These are phyloP conservation scores for Sarocladium brachiariae DNA, from an alignment of 2,329 filamentous ascomycete genomes.

Conservation along the genomic window DNA sequence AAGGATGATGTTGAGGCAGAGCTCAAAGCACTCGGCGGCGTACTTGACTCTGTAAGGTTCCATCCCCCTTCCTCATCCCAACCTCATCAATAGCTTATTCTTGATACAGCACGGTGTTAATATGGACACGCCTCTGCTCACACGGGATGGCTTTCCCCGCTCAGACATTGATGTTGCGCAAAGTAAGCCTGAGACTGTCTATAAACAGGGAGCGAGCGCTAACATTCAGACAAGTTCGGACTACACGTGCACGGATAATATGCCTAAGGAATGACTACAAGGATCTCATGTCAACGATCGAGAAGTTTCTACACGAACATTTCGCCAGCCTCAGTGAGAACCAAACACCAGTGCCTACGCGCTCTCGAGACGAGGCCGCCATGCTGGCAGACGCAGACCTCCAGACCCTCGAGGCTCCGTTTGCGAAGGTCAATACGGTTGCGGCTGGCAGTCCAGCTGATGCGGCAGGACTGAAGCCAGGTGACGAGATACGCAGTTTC, in stretches of 20 bases:
- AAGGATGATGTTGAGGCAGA: conserved; percentile 84
- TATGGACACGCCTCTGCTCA: conserved; percentile 85
- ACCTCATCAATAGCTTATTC: not conserved
- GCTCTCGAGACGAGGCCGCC: conserved; percentile 16
- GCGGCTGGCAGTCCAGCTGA: conserved; percentile 73
- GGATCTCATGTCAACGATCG: conserved; percentile 73
- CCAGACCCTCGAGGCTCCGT: conserved; percentile 34
- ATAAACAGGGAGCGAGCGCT: not conserved
- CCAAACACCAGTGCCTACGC: conserved; percentile 15
- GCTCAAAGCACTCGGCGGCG: conserved; percentile 72
- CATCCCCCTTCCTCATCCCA: not conserved
- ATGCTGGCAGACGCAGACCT: conserved; percentile 25
- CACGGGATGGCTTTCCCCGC: conserved; percentile 84
- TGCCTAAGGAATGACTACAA: conserved; percentile 90
- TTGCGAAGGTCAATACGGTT: conserved; percentile 86
- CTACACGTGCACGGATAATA: conserved; percentile 86
- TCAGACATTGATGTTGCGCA: conserved; percentile 93
- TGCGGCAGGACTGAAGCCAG: conserved; percentile 68
- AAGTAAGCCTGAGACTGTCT: conserved; percentile 47
- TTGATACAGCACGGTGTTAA: conserved; percentile 71
- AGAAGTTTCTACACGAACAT: conserved; percentile 80
- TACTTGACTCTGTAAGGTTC: conserved; percentile 73
- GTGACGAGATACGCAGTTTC: conserved; percentile 79
- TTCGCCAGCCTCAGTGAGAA: conserved; percentile 64
- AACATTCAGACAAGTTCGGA: conserved; percentile 58